Base-by-base conservation (phyloP, 768 basidiomycete genomes). In the Boletus coccyginus region DNA sequence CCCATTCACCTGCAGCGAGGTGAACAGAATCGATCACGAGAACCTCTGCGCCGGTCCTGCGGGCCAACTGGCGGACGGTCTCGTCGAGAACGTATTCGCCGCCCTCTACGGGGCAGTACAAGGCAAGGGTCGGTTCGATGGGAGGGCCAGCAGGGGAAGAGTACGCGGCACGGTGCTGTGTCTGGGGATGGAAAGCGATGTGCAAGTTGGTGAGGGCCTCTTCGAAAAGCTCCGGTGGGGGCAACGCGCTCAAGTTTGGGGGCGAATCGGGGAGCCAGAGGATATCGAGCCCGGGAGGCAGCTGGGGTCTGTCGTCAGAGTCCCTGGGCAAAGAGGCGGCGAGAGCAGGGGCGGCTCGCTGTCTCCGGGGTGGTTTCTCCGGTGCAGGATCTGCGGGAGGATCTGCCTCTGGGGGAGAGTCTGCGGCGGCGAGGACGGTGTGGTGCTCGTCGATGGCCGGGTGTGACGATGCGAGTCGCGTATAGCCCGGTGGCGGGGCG, bases 1-100 rank as follows among this genome's bases (percentile, higher is more conserved):
- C 94, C 78, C 86, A 89, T 70, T 92, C 87, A n/a, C 93, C 92
- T 5, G 92, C 87, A 35, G 90, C 92, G 19, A 96, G 76, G 56
- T 94, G 90, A 10, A 87, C 84, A 4, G 88, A 77, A 74, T 98
- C 94, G 48, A 98, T 67, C 14, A 94, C 82, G 10, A 95, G 78
- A 12, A 97, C 86, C 59, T 97, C 95, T 19, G 92, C 82, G 29
- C 81, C 83, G 3, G 86, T 84, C 51, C 81, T 79, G 46, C 81
- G 79, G 7, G 91, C 92, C 59, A 95, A 73, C 67, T 92, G 89
- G 39, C 80, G 78, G 12, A 96, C 85, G 4, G 92, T 90, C 19
- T 84, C 82, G 65, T 90, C 88, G 21, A 94, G 78, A 24, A 94
- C 79, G 68, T 89, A 86, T 58, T 92, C 87, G 7, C 91, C 92